These are phyloP conservation scores for Chenopodium album DNA, from an alignment of 148 eudicot species.

Conservation along the genomic window DNA sequence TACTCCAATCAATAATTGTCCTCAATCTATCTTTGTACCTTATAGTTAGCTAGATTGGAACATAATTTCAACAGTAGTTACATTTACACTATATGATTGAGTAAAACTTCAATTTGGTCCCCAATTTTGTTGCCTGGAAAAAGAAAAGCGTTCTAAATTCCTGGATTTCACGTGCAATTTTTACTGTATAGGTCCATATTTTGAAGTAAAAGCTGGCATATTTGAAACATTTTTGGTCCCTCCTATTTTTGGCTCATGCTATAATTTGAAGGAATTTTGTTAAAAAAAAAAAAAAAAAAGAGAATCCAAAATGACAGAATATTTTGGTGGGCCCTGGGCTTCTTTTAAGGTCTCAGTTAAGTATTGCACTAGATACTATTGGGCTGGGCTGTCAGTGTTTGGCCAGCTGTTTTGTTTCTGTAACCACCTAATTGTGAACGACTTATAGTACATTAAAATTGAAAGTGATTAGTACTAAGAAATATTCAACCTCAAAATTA, in stretches of 20 bases:
- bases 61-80: background rate
- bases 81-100: too few species aligned
- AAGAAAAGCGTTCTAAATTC: background rate
- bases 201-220: background rate
- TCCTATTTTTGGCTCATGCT: background rate
- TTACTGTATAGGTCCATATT: background rate
- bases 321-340: background rate
- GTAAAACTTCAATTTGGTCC: too few species aligned
- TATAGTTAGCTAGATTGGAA: background rate
- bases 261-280: background rate
- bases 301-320: background rate
- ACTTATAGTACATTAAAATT: background rate
- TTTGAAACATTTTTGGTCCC: background rate
- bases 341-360: background rate
- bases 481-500: too few species aligned
- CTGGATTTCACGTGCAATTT: slow-evolving; percentile 6
- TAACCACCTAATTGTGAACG: background rate
- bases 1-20: background rate
- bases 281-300: too few species aligned
- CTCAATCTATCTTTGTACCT: background rate
- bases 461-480: background rate
- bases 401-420: background rate
- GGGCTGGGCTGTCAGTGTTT: slow-evolving; percentile 1
- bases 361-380: background rate
- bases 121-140: background rate